A percentile compares a stretch with the other conserved stretches of the same genome.
Evolutionary conservation across 768 basidiomycete genomes (phyloP).

Genomic region (Pholiota microspora): DNA sequence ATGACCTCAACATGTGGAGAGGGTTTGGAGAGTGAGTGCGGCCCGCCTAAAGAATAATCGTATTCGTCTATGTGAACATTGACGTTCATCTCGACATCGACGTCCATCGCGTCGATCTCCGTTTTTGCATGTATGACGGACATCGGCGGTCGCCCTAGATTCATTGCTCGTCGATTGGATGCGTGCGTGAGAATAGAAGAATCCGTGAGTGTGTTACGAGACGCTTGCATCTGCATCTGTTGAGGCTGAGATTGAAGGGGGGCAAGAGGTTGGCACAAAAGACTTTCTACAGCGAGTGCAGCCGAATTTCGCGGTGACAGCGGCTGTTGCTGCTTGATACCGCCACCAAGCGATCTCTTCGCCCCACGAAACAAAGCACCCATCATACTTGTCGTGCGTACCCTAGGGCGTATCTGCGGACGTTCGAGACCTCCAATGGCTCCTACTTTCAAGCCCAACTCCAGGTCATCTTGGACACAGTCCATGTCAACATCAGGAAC

Average conservation of each 20-base stretch:
- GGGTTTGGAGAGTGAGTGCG: conserved; percentile 1
- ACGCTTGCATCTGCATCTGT: neutral
- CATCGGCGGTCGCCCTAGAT: conserved; percentile 9
- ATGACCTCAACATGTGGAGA: neutral
- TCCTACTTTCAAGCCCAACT: conserved; percentile 19
- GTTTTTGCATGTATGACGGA: neutral
- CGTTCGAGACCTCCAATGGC: conserved; percentile 24
- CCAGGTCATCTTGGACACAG: neutral
- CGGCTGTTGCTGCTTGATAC: neutral
- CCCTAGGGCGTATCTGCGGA: conserved; percentile 27
- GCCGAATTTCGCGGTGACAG: neutral
- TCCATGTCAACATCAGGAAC: neutral
- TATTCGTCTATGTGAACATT: conserved; percentile 9
- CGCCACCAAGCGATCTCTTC: conserved; percentile 9
- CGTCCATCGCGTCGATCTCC: neutral
- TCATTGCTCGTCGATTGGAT: conserved; percentile 6
- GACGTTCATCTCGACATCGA: conserved; percentile 13
- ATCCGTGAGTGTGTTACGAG: conserved; percentile 7
- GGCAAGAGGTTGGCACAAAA: conserved; percentile 14
- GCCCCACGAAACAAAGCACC: conserved; percentile 20
- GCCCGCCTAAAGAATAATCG: conserved; percentile 12
- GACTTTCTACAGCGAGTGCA: conserved; percentile 12
- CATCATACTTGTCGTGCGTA: conserved; percentile 35
- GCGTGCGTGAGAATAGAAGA: conserved; percentile 6
- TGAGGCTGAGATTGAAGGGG: conserved; percentile 6